These are phyloP conservation scores for Erythrophleum ivorense DNA, from an alignment of 331 rosid genomes.

Conservation along the genomic window DNA sequence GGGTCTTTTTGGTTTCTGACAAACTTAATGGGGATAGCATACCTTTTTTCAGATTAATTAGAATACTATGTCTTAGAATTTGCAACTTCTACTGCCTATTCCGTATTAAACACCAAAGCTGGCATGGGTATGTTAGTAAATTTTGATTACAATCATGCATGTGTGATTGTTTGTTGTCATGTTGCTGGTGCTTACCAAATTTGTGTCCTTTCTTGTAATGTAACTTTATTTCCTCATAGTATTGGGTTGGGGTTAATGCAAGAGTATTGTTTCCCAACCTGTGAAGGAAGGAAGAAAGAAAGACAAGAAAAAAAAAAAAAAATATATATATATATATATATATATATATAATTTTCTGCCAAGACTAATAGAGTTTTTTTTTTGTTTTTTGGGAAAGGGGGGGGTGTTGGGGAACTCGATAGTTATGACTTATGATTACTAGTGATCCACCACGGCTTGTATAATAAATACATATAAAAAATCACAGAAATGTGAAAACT, in stretches of 20 bases:
- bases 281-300: neutral
- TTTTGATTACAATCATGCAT: neutral
- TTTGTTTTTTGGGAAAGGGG: neutral
- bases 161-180: neutral
- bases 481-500: neutral
- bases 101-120: neutral
- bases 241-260: neutral
- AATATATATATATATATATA: too few relatives aligned
- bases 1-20: constrained; percentile 1
- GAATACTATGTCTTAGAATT: neutral
- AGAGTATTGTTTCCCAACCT: neutral
- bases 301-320: neutral
- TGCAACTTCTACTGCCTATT: neutral
- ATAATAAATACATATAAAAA: neutral
- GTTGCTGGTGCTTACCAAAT: constrained; percentile 15
- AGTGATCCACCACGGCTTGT: neutral
- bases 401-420: too few relatives aligned
- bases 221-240: neutral
- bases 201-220: neutral
- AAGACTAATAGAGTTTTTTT: neutral
- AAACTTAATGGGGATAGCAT: too few relatives aligned
- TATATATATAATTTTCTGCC: neutral
- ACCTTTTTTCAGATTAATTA: neutral
- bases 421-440: neutral
- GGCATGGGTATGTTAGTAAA: neutral